A percentile compares a stretch with the other conserved stretches of the same genome.
Evolutionary conservation across 257 asterid species (phyloP).

Genomic region (Ajuga chamaepitys): DNA sequence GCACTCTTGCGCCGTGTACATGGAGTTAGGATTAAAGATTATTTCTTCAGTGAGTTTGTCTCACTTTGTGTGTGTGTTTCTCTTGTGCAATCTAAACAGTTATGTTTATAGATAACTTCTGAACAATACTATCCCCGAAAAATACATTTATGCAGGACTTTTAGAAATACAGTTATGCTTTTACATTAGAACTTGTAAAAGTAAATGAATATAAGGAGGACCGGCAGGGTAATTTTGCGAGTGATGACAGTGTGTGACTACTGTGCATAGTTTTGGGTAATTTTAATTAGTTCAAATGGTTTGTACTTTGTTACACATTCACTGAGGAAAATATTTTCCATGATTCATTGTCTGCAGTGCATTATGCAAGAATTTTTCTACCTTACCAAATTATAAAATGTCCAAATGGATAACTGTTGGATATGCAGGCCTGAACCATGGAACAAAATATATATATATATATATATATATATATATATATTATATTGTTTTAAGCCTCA

Average conservation of each 20-base stretch:
- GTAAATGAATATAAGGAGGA: not conserved
- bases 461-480: not conserved
- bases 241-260: not conserved
- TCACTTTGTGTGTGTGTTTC: not conserved
- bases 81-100: not conserved
- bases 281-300: not conserved
- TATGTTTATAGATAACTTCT: not conserved
- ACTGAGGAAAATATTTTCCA: not conserved
- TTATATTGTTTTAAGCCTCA: not conserved
- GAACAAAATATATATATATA: not conserved
- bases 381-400: not conserved
- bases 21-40: not conserved
- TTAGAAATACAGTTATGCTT: not conserved
- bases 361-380: too few species aligned
- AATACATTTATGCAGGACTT: not conserved
- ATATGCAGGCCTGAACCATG: not conserved
- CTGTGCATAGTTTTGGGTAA: not conserved
- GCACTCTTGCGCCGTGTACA: too few species aligned
- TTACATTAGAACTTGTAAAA: too few species aligned
- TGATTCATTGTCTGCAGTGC: not conserved
- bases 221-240: not conserved
- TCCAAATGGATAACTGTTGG: not conserved
- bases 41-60: not conserved
- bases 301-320: not conserved
- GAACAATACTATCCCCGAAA: not conserved